A percentile compares a stretch with the other conserved stretches of the same genome.
Conservation (phyloP, 169 alveolate genomes). For the Cryptosporidium ubiquitum region DNA sequence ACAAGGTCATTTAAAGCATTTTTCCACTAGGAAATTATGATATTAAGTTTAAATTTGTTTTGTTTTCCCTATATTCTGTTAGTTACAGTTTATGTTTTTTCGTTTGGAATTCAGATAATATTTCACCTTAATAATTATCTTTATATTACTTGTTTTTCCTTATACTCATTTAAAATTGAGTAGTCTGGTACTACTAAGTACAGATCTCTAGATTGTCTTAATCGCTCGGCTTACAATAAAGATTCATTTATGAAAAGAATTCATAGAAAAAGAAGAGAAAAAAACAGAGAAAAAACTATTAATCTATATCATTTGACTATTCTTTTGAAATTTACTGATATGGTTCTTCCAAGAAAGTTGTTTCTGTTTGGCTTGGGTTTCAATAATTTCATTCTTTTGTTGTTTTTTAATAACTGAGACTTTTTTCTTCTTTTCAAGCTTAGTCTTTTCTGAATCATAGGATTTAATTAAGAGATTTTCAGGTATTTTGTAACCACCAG, state of each 20-base stretch:
- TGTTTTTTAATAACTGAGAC: conserved; percentile 58
- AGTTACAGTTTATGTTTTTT: no score
- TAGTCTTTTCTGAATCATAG: conserved; percentile 19
- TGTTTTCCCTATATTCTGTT: background rate
- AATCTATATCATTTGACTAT: background rate
- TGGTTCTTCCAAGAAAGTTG: conserved; percentile 62
- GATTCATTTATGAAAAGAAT: no score
- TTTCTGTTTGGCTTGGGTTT: conserved; percentile 15
- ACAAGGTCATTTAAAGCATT: background rate
- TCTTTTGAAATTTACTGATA: conserved; percentile 1
- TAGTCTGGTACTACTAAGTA: no score
- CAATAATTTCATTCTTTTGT: conserved; percentile 32
- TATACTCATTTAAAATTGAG: no score
- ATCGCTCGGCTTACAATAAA: background rate
- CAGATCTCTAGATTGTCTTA: no score
- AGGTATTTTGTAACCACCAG: conserved; percentile 56
- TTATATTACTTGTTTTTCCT: no score
- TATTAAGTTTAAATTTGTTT: background rate
- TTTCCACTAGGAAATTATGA: background rate
- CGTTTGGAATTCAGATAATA: no score
- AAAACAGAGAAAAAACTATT: background rate
- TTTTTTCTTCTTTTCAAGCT: conserved; percentile 29
- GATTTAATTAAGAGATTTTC: conserved; percentile 34
- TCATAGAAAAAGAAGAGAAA: background rate
- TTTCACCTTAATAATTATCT: no score